Conservation (phyloP, 2,329 filamentous ascomycete species). For the Diaporthe eres region DNA sequence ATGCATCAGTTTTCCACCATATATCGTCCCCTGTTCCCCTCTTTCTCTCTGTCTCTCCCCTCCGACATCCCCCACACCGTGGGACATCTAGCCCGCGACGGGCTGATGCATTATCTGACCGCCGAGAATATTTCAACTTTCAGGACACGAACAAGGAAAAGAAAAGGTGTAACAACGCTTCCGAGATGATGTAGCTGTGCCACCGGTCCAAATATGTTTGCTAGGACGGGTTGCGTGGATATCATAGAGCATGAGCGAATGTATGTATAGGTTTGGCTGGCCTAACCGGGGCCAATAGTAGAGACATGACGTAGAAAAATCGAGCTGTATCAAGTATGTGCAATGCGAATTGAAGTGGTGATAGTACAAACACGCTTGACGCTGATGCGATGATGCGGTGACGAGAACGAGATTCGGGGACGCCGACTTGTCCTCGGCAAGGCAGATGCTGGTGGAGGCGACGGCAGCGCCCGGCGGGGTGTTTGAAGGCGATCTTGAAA, state of each 20-base stretch:
- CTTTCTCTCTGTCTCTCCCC: not conserved
- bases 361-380: conserved; percentile 30
- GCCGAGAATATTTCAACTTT: not conserved
- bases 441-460: not conserved
- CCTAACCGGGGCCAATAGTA: conserved; percentile 38
- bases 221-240: conserved; percentile 36
- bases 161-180: conserved; percentile 32
- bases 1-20: conserved; percentile 1
- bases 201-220: conserved; percentile 23
- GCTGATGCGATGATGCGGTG: conserved; percentile 27
- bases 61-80: not conserved
- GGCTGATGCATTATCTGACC: conserved; percentile 13
- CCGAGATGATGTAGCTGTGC: conserved; percentile 33
- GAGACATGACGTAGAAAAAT: conserved; percentile 24
- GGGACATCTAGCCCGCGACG: not conserved
- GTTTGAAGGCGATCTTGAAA: not conserved
- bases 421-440: conserved; percentile 1
- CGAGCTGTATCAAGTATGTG: conserved; percentile 36
- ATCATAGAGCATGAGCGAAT: conserved; percentile 41
- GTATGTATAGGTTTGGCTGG: conserved; percentile 30
- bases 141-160: not conserved
- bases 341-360: conserved; percentile 39
- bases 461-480: conserved; percentile 3
- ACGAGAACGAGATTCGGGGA: not conserved
- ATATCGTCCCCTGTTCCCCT: not conserved